These are phyloP conservation scores for Diplocarpon rosae DNA, from an alignment of 2,329 filamentous ascomycete species.

Conservation along the genomic window DNA sequence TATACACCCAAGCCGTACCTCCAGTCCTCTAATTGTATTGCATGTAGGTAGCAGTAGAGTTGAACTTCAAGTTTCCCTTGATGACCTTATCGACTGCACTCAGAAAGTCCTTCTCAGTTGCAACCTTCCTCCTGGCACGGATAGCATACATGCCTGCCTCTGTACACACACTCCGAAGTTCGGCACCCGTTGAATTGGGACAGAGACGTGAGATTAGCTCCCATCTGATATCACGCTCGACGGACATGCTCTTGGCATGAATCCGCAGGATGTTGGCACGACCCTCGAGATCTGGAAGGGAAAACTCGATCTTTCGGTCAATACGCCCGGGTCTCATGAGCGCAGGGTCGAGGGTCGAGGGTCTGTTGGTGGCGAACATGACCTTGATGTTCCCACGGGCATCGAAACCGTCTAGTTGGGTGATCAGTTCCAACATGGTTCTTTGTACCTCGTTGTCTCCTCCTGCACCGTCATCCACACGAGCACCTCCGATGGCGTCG, in stretches of 20 bases:
- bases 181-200: constrained; percentile 93
- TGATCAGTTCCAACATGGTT: constrained; percentile 97
- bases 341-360: constrained; percentile 90
- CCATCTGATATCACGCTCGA: constrained; percentile 97
- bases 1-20: constrained; percentile 19
- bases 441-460: constrained; percentile 96
- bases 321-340: constrained; percentile 96
- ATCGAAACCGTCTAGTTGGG: constrained; percentile 93
- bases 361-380: constrained; percentile 97
- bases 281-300: constrained; percentile 90
- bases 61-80: constrained; percentile 98
- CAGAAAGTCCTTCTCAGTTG: constrained; percentile 97
- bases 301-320: constrained; percentile 98
- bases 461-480: constrained; percentile 92
- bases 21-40: constrained; percentile 76
- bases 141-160: constrained; percentile 99
- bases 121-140: constrained; percentile 87
- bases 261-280: constrained; percentile 96
- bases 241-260: constrained; percentile 99
- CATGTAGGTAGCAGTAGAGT: constrained; percentile 95
- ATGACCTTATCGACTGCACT: constrained; percentile 99
- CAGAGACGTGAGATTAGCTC: constrained; percentile 95
- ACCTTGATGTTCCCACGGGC: constrained; percentile 97
- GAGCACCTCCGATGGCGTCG: constrained; percentile 87
- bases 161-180: constrained; percentile 90